These are phyloP conservation scores for Entoloma clypeatum DNA, from an alignment of 1,284 basidiomycete species.

Conservation along the genomic window DNA sequence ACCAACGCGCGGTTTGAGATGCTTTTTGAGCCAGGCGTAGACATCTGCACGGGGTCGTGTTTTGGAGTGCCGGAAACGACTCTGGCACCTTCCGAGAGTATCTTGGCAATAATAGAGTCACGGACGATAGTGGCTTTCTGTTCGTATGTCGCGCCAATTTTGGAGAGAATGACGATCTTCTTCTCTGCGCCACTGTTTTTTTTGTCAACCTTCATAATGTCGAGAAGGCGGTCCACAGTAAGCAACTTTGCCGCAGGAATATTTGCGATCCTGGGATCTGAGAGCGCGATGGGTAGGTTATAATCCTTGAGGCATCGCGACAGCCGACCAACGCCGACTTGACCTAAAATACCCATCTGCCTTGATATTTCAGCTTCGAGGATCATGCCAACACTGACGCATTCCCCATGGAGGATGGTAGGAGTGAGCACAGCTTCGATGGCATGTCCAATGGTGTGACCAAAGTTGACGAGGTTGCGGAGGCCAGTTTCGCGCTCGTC, in stretches of 20 bases:
- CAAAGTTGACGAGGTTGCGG: slow-evolving; percentile 96
- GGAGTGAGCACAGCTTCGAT: slow-evolving; percentile 94
- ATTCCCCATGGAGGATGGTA: slow-evolving; percentile 90
- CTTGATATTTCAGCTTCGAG: slow-evolving; percentile 90
- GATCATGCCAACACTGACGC: slow-evolving; percentile 90
- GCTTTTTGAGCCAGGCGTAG: slow-evolving; percentile 95
- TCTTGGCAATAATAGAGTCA: slow-evolving; percentile 78
- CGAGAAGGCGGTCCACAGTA: slow-evolving; percentile 80
- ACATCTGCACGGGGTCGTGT: slow-evolving; percentile 75
- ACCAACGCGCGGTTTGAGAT: slow-evolving; percentile 96
- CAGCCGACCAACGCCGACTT: slow-evolving; percentile 87
- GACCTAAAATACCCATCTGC: slow-evolving; percentile 80
- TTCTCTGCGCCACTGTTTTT: slow-evolving; percentile 92
- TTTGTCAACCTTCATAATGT: slow-evolving; percentile 96
- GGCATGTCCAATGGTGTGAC: slow-evolving; percentile 94
- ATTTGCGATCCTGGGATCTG: slow-evolving; percentile 71
- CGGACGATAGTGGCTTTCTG: slow-evolving; percentile 85
- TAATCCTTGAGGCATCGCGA: slow-evolving; percentile 82
- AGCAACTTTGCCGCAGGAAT: slow-evolving; percentile 71
- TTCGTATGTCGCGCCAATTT: slow-evolving; percentile 92
- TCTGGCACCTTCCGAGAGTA: slow-evolving; percentile 73
- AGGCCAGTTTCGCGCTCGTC: slow-evolving; percentile 95
- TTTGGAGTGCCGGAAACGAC: slow-evolving; percentile 67
- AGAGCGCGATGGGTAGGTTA: slow-evolving; percentile 78
- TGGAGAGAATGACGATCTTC: slow-evolving; percentile 89